Evolutionary conservation across 768 basidiomycete genomes (phyloP), one percentile per base, ranked within the genome.

Genomic region (Boletus barrowsii): DNA sequence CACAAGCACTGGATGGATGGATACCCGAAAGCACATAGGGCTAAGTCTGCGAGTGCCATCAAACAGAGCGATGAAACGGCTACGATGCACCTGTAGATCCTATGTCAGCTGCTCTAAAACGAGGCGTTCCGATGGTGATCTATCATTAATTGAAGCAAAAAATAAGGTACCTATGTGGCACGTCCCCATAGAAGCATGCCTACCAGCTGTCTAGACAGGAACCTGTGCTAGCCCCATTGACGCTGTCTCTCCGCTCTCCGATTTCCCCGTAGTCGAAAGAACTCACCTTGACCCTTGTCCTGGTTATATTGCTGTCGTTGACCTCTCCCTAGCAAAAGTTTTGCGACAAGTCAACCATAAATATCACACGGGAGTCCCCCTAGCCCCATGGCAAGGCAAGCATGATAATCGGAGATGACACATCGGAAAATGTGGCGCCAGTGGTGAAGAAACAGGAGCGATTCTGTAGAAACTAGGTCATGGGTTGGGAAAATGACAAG

Each of bases 191-290:
- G 48, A 48, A 1, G 39, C 35, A 47, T 42, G 42, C 33, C 36
- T 46, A 26, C 32, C 4, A 56, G 17, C 32, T 58, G 54, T n/a
- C 57, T 40, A 29, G 54, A 56, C 3, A 44, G 56, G 33, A 47
- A 49, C 29, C 47, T 44, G 13, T 50, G 54, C 44, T 44, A 56
- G 24, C 44, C 30, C 43, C 50, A 18, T 41, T 46, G 9, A 43
- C 43, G 17, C 49, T 39, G 32, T 53, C 47, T 36, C 53, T 46
- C 22, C 53, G 32, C 24, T 55, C 43, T 10, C 46, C 55, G 15
- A 54, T 47, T 42, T 47, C 42, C 3, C 17, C 35, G n/a, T 14
- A 5, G 29, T 24, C 35, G 17, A 54, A 13, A 11, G 42, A 54
- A 10, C 22, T 29, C 17, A 40, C 29, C 10, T 44, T 44, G 36